Evolutionary conservation across 192 early-diverging fungal species (phyloP).

Genomic region (Jimgerdemannia lactiflua): DNA sequence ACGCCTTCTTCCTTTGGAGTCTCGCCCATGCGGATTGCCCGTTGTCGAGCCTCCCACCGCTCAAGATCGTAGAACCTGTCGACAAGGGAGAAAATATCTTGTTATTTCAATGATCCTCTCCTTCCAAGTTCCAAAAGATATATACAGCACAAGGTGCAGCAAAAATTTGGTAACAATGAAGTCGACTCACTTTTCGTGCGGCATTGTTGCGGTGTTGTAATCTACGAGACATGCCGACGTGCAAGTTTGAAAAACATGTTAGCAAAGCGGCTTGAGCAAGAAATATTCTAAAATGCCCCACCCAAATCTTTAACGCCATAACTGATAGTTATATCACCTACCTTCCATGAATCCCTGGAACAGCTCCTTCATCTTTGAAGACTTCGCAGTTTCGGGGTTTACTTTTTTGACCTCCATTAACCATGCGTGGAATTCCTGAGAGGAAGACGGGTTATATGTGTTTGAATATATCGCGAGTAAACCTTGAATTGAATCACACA

Average conservation of each 20-base stretch:
- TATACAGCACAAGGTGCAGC: too few species aligned
- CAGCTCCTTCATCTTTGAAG: conserved; percentile 46
- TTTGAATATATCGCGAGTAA: neutral
- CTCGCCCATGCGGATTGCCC: conserved; percentile 44
- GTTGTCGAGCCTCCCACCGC: conserved; percentile 49
- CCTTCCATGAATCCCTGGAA: conserved; percentile 58
- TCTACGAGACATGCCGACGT: conserved; percentile 19
- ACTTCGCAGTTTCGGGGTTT: conserved; percentile 43
- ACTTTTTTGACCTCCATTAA: conserved; percentile 48
- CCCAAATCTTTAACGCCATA: too few species aligned
- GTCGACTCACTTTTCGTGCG: conserved; percentile 47
- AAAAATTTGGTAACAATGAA: too few species aligned
- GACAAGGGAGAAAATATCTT: too few species aligned
- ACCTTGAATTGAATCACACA: neutral
- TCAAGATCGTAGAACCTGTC: conserved; percentile 43
- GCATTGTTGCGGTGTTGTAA: conserved; percentile 60
- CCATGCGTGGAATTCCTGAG: conserved; percentile 55
- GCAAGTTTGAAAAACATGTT: too few species aligned
- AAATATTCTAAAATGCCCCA: too few species aligned
- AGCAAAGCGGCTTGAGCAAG: too few species aligned
- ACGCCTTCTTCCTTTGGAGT: conserved; percentile 9
- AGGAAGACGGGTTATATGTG: neutral
- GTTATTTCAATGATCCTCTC: too few species aligned
- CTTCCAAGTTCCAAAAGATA: too few species aligned
- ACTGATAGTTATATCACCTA: neutral